Percentiles rank a stretch among this genome's conserved stretches.
These are phyloP conservation scores for Penicillium arizonense DNA, from an alignment of 495 filamentous ascomycete genomes.

Conservation along the genomic window DNA sequence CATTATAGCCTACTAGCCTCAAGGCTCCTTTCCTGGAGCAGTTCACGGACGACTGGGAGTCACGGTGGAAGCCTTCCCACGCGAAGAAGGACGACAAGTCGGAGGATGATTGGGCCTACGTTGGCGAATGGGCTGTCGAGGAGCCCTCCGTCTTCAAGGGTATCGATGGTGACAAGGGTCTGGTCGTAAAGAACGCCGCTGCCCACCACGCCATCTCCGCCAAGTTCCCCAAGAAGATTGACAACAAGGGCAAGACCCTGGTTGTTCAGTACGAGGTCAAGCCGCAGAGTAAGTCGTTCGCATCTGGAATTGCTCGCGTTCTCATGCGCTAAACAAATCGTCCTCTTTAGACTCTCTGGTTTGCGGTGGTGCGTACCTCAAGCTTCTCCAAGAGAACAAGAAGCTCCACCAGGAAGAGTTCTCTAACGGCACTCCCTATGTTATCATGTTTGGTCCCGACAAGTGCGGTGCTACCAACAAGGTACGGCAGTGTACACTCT, in stretches of 20 bases:
- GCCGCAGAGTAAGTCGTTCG: slow-evolving; percentile 77
- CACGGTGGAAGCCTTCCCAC: slow-evolving; percentile 87
- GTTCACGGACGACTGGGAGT: slow-evolving; percentile 93
- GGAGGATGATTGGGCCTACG: slow-evolving; percentile 96
- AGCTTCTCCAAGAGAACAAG: slow-evolving; percentile 98
- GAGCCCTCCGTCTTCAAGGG: slow-evolving; percentile 91
- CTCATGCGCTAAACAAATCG: neutral
- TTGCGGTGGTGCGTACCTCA: slow-evolving; percentile 98
- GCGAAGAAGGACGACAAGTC: slow-evolving; percentile 92
- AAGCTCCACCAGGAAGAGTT: slow-evolving; percentile 96
- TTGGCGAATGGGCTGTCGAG: slow-evolving; percentile 95
- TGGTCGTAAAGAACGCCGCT: slow-evolving; percentile 94
- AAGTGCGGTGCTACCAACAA: slow-evolving; percentile 99
- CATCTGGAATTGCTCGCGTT: neutral
- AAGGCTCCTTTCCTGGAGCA: slow-evolving; percentile 97
- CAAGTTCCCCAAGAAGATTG: slow-evolving; percentile 95
- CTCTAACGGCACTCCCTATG: slow-evolving; percentile 94
- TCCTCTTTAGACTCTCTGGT: slow-evolving; percentile 74
- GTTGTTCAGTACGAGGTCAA: slow-evolving; percentile 99
- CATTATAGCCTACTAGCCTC: slow-evolving; percentile 70
- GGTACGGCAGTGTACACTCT: slow-evolving; percentile 38
- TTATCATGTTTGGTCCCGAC: slow-evolving; percentile 99
- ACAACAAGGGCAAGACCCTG: slow-evolving; percentile 94
- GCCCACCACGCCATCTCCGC: slow-evolving; percentile 99
- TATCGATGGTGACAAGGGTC: slow-evolving; percentile 92